phyloP scores from a whole-genome alignment of 441 rosid genomes.

The Croton laevigatus region DNA sequence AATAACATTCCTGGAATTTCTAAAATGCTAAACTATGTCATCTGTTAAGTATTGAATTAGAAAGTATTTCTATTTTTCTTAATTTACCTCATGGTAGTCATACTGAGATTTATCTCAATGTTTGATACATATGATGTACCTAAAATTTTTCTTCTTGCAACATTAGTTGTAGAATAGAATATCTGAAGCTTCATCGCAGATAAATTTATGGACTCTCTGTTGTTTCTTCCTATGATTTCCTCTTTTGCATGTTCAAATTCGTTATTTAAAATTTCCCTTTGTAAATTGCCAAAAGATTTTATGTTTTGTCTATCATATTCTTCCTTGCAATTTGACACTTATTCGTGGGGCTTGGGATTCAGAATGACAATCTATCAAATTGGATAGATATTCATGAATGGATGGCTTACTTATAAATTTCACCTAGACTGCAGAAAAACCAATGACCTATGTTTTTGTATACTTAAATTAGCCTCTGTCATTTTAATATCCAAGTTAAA shows the following conservation, averaged over 20 bases:
- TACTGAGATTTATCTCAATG: background rate
- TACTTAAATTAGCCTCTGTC: no score
- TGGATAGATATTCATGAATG: background rate
- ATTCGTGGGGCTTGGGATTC: background rate
- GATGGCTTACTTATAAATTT: background rate
- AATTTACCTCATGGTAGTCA: no score
- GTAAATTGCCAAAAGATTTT: background rate
- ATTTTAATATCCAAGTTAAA: no score
- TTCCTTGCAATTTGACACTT: background rate
- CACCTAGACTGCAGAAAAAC: background rate
- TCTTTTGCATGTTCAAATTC: background rate
- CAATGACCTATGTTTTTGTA: no score
- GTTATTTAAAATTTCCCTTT: background rate
- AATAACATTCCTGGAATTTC: conserved; percentile 14
- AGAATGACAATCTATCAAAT: background rate
- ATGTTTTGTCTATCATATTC: background rate
- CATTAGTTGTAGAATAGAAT: background rate
- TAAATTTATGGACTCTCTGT: background rate
- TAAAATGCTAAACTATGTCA: background rate
- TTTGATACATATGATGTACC: conserved; percentile 1
- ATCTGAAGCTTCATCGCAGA: background rate
- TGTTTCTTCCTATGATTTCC: background rate
- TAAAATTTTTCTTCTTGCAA: background rate
- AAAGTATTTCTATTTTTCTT: background rate
- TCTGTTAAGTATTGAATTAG: background rate